Conservation (phyloP, 768 basidiomycete species). For the Austroboletus eburneus region DNA sequence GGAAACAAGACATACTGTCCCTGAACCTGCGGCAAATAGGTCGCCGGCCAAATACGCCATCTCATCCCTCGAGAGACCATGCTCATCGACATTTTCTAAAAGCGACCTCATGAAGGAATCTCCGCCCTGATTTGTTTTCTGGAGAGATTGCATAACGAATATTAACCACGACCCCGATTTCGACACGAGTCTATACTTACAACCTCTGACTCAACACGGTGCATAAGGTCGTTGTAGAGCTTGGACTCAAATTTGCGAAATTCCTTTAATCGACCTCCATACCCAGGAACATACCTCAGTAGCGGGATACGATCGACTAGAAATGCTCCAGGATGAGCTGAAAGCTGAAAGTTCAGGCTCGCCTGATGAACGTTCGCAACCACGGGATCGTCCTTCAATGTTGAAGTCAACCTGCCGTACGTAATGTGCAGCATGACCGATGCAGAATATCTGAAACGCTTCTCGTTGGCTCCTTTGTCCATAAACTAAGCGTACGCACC, state of each 20-base stretch:
- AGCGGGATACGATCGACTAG: constrained; percentile 33
- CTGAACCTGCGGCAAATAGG: constrained; percentile 59
- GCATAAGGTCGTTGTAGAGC: constrained; percentile 47
- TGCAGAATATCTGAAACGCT: constrained; percentile 20
- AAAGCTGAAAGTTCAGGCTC: constrained; percentile 20
- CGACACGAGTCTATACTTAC: constrained; percentile 18
- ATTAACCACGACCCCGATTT: background rate
- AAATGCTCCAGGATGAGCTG: constrained; percentile 30
- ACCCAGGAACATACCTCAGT: constrained; percentile 50
- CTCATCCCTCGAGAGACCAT: constrained; percentile 47
- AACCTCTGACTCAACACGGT: constrained; percentile 40
- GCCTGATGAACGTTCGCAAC: constrained; percentile 17
- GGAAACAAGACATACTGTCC: constrained; percentile 36
- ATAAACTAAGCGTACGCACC: constrained; percentile 29
- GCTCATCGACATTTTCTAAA: constrained; percentile 43
- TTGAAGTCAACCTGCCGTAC: constrained; percentile 24
- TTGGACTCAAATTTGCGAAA: constrained; percentile 48
- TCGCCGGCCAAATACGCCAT: constrained; percentile 55
- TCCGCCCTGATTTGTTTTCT: constrained; percentile 7
- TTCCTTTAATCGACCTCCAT: constrained; percentile 45
- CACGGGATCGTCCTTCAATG: constrained; percentile 20
- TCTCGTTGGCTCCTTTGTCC: background rate
- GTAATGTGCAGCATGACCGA: constrained; percentile 20
- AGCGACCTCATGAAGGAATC: constrained; percentile 50
- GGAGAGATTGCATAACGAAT: background rate